Base-by-base conservation (phyloP, 768 basidiomycete genomes). In the Boletus rubescentipes region DNA sequence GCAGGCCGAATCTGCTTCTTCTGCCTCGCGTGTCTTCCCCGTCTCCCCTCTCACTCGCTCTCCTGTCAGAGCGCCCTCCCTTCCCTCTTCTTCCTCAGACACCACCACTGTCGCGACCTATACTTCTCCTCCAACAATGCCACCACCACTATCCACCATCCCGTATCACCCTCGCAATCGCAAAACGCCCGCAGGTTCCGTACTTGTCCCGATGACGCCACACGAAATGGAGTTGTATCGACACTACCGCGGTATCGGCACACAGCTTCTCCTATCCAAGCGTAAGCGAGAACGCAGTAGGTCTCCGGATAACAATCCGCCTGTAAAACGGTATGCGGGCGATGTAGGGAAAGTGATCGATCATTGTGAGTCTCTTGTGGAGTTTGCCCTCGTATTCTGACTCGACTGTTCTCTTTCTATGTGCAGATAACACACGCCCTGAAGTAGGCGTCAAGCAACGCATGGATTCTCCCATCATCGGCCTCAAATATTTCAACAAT, bases 401-500 rank as follows among this genome's bases (percentile, higher is more conserved):
- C 32, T 42, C 47, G 9, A 32, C 23, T 34, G 9, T 11, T 55
- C 20, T 50, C 51, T 35, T 41, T 21, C 37, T 38, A 18, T 14
- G 37, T 32, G 41, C 59, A 97, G 96, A 99, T 72, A 98, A 99
- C 70, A 80, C 84, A 14, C 84, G 97, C 11, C 94, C 94, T 7
- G 94, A 99, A 54, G 89, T 96, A 10, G 93, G 93, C 52, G 83
- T 92, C 30, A 78, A 84, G 10, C 85, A 89, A 63, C 90, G 97
- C 31, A 80, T 81, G 59, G 84, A 89, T 16, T 98, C 95, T 7
- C 93, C 94, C 39, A 99, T 98, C 62, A 93, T 97, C 50, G 97
- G 97, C 35, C 82, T 99, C 50, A 98, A 97, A 72, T 89, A 82
- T 67, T 99, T 98, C 75, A 99, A 99, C 75, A 99, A 99, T 75